Conservation (phyloP, 2,329 filamentous ascomycete species). For the Botrytis aclada region DNA sequence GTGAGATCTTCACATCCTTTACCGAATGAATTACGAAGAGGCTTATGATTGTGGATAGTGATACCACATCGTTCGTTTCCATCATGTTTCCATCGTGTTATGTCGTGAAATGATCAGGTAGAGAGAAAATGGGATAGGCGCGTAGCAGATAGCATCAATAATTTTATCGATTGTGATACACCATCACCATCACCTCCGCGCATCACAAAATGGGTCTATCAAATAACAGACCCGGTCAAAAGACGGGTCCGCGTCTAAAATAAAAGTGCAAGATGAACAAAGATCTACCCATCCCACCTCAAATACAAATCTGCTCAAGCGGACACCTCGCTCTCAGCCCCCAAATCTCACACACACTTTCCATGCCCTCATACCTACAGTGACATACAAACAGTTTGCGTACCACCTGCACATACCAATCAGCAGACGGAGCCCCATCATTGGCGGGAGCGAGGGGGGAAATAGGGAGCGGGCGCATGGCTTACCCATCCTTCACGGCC, state of each 20-base stretch:
- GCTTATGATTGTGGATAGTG: not conserved
- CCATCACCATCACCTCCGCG: not conserved
- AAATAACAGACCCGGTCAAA: not conserved
- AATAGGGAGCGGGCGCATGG: slow-evolving; percentile 6
- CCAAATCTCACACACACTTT: not conserved
- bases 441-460: not conserved
- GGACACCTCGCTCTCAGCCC: not conserved
- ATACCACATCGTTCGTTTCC: not conserved
- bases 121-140: not conserved
- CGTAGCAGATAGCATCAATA: not conserved
- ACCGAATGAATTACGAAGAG: not conserved
- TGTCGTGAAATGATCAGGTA: not conserved
- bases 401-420: not conserved
- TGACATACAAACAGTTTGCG: not conserved
- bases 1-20: not conserved
- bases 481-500: not conserved
- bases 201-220: not conserved
- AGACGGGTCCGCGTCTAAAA: not conserved
- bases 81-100: not conserved
- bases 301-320: not conserved
- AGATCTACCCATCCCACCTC: not conserved
- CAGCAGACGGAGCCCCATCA: not conserved
- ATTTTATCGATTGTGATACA: not conserved
- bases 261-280: not conserved
- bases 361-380: not conserved